phyloP scores from a whole-genome alignment of 805 yeast species.

The Wickerhamiella parazyma region DNA sequence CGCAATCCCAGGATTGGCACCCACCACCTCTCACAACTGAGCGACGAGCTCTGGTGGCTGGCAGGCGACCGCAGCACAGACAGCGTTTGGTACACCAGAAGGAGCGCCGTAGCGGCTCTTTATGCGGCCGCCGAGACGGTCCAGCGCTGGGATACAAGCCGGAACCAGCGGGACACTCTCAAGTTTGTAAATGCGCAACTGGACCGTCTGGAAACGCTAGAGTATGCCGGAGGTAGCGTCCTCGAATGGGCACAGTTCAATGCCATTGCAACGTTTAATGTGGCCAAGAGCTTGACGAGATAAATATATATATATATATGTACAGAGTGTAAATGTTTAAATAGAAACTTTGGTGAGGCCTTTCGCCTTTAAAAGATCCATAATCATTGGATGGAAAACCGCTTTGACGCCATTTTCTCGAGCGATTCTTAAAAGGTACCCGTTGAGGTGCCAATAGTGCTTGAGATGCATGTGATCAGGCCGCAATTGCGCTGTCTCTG shows the following conservation, averaged over 20 bases:
- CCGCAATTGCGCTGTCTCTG: neutral
- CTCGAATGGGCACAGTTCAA: constrained; percentile 70
- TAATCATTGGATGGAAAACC: neutral
- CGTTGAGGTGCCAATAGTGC: neutral
- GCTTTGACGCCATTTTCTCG: neutral
- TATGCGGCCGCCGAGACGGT: constrained; percentile 62
- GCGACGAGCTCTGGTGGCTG: constrained; percentile 71
- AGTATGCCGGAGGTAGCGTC: constrained; percentile 46
- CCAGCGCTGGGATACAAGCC: constrained; percentile 62
- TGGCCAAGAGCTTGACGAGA: constrained; percentile 46
- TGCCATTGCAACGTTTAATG: constrained; percentile 47
- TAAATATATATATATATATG: neutral
- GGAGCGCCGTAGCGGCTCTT: constrained; percentile 54
- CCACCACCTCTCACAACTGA: constrained; percentile 55
- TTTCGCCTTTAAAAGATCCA: neutral
- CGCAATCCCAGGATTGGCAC: constrained; percentile 42
- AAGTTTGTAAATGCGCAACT: constrained; percentile 52
- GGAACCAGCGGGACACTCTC: constrained; percentile 41
- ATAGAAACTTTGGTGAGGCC: neutral
- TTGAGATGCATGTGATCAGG: neutral
- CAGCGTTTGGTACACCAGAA: constrained; percentile 85
- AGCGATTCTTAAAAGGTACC: neutral
- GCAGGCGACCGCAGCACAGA: constrained; percentile 70
- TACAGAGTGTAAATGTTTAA: neutral
- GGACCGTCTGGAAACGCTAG: constrained; percentile 38